A percentile compares a stretch with the other conserved stretches of the same genome.
phyloP scores from a whole-genome alignment of 257 asterid genomes.

The Solanum neorickii region DNA sequence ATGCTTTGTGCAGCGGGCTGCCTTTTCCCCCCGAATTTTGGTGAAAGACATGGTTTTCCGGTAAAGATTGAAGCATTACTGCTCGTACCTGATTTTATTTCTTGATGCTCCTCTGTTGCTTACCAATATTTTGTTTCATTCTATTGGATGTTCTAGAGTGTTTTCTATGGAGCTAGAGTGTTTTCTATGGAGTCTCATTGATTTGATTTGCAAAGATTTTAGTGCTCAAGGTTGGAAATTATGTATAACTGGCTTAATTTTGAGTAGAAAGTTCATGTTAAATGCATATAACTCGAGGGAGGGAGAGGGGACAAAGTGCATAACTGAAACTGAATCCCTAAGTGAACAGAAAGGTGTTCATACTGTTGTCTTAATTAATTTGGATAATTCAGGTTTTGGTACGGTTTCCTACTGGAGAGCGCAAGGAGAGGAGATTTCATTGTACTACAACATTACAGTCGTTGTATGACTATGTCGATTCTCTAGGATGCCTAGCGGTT shows the following conservation, averaged over 20 bases:
- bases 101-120: not conserved
- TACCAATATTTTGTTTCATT: not conserved
- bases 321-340: not conserved
- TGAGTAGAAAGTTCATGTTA: not conserved
- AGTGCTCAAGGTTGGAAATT: not conserved
- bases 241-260: not conserved
- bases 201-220: not conserved
- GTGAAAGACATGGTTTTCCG: not conserved
- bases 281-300: not conserved
- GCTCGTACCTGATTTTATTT: not conserved
- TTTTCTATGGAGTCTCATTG: not conserved
- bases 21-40: not conserved
- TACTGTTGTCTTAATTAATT: not conserved
- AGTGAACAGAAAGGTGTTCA: not conserved
- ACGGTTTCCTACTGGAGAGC: constrained; percentile 89
- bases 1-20: not conserved
- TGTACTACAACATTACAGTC: constrained; percentile 42
- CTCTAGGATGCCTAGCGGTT: constrained; percentile 66
- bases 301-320: not conserved
- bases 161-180: not conserved
- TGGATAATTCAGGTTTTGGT: constrained; percentile 60
- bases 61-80: not conserved
- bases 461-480: constrained; percentile 76
- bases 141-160: not conserved
- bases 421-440: constrained; percentile 80